A percentile compares a stretch with the other conserved stretches of the same genome.
Evolutionary conservation across 768 basidiomycete genomes (phyloP).

Genomic region (Lactifluus echinatus): DNA sequence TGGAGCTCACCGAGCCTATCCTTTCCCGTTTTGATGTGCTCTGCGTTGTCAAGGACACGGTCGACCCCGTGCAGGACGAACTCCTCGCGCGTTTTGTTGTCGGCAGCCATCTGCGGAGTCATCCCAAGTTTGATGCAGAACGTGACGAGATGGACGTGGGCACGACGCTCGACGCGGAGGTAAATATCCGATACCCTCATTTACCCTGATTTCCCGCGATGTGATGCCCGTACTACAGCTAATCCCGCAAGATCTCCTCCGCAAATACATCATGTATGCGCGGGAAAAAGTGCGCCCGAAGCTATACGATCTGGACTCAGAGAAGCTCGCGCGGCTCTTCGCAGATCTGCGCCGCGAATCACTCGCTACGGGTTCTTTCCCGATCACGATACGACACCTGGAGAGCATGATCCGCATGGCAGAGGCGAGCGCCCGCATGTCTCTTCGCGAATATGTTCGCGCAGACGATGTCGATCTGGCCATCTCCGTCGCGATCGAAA

Average conservation of each 20-base stretch:
- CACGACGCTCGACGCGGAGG: constrained; percentile 83
- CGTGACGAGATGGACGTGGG: constrained; percentile 92
- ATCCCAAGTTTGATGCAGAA: constrained; percentile 83
- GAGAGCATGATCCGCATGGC: constrained; percentile 99
- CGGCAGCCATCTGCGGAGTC: constrained; percentile 88
- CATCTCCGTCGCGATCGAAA: constrained; percentile 89
- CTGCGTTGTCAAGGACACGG: constrained; percentile 96
- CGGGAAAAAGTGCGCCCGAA: constrained; percentile 89
- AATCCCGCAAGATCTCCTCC: constrained; percentile 91
- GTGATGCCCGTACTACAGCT: constrained; percentile 42
- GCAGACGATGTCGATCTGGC: constrained; percentile 95
- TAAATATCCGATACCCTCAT: constrained; percentile 33
- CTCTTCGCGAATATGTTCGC: constrained; percentile 90
- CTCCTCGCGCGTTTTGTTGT: constrained; percentile 96
- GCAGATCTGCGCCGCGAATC: constrained; percentile 95
- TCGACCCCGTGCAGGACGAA: constrained; percentile 96
- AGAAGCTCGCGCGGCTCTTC: constrained; percentile 90
- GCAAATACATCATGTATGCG: constrained; percentile 99
- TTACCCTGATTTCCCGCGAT: neutral
- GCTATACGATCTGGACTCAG: constrained; percentile 89
- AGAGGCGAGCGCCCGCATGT: constrained; percentile 98
- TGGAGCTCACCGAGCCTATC: constrained; percentile 97
- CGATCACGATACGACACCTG: constrained; percentile 94
- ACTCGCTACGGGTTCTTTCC: constrained; percentile 95
- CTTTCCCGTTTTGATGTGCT: constrained; percentile 96